Conservation (phyloP, 2,329 filamentous ascomycete species). For the Pyrenophora seminiperda region DNA sequence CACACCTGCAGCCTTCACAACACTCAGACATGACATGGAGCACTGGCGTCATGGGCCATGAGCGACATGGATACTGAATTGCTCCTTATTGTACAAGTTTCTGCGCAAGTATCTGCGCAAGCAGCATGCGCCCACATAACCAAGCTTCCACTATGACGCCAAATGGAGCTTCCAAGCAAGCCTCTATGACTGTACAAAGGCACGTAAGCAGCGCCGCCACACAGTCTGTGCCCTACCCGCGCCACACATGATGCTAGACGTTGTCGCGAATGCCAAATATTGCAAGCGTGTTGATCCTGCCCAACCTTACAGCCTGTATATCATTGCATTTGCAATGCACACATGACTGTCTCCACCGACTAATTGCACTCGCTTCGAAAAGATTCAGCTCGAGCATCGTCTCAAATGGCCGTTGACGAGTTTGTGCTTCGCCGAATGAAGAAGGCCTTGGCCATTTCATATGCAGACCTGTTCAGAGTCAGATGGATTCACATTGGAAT, state of each 20-base stretch:
- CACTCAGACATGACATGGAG: not conserved
- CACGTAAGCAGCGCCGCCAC: conserved; percentile 23
- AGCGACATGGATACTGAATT: conserved; percentile 19
- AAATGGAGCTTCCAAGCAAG: conserved; percentile 32
- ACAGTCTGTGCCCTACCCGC: conserved; percentile 19
- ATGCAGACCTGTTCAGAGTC: conserved; percentile 60
- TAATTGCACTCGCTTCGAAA: conserved; percentile 7
- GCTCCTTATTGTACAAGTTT: conserved; percentile 41
- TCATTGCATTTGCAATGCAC: conserved; percentile 19
- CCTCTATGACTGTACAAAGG: conserved; percentile 39
- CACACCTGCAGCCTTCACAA: conserved; percentile 21
- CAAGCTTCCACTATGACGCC: conserved; percentile 34
- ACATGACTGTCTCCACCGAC: conserved; percentile 10
- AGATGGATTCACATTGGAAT: conserved; percentile 3
- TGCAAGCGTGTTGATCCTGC: conserved; percentile 17
- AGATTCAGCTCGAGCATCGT: conserved; percentile 2
- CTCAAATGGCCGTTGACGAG: conserved; percentile 29
- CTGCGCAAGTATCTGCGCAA: conserved; percentile 18
- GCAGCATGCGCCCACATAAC: conserved; percentile 33
- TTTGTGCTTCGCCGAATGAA: conserved; percentile 57
- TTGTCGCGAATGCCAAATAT: conserved; percentile 28
- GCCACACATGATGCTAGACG: conserved; percentile 21
- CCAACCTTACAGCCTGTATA: conserved; percentile 15
- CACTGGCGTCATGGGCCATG: not conserved
- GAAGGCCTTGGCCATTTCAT: conserved; percentile 71